These are phyloP conservation scores for Thraustotheca clavata DNA, from an alignment of 352 stramenopile species.

Conservation along the genomic window DNA sequence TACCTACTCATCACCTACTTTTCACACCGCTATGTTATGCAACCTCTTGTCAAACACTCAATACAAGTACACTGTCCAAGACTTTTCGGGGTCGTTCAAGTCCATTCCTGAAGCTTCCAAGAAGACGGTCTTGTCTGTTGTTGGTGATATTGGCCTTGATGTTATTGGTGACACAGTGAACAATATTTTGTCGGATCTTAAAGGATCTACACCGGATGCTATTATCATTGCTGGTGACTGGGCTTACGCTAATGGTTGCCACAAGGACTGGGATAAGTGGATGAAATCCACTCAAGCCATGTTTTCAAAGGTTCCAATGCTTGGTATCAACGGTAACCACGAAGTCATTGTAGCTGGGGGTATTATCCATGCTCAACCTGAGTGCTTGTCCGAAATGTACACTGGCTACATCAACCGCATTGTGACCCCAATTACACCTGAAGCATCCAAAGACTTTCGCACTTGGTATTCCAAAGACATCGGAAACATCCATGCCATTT, in stretches of 20 bases:
- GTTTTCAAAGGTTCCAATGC: conserved; percentile 33
- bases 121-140: conserved; percentile 35
- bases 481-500: conserved; percentile 42
- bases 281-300: conserved; percentile 42
- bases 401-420: conserved; percentile 39
- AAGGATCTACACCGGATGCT: conserved; percentile 32
- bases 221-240: conserved; percentile 52
- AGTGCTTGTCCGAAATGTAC: conserved; percentile 30
- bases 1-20: conserved; percentile 37
- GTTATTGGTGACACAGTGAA: neutral
- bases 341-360: conserved; percentile 38
- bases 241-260: conserved; percentile 53
- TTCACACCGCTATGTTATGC: conserved; percentile 44
- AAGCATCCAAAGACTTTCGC: conserved; percentile 26
- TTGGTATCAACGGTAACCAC: conserved; percentile 58
- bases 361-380: conserved; percentile 22
- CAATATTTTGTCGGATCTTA: conserved; percentile 5
- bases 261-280: conserved; percentile 62
- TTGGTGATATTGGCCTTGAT: conserved; percentile 26
- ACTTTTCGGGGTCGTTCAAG: conserved; percentile 26
- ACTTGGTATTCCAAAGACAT: conserved; percentile 51
- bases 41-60: conserved; percentile 31
- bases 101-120: conserved; percentile 28
- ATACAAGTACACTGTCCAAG: conserved; percentile 39
- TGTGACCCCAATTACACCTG: conserved; percentile 41